Conservation (phyloP, 2,329 filamentous ascomycete species). For the Fusarium lyarnte region DNA sequence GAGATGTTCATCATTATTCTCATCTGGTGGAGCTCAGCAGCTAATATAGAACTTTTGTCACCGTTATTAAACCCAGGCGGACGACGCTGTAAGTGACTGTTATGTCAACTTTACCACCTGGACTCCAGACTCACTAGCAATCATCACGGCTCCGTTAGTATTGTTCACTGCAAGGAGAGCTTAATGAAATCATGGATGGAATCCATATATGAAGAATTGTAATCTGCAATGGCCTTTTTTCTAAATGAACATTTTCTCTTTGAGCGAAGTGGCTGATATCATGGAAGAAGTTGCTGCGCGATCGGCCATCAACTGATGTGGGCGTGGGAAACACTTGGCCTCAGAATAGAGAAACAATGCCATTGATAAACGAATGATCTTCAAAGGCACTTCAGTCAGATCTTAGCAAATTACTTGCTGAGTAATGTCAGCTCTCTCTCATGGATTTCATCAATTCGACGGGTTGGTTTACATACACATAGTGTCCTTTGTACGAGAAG, state of each 20-base stretch:
- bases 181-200: background rate
- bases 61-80: background rate
- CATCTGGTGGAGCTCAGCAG: background rate
- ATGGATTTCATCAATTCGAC: too few relatives aligned
- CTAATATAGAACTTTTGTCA: accelerated
- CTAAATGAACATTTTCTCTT: accelerated
- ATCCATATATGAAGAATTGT: accelerated
- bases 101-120: background rate
- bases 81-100: background rate
- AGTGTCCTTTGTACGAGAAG: too few relatives aligned
- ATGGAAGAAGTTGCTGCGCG: background rate
- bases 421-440: too few relatives aligned
- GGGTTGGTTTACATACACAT: too few relatives aligned
- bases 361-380: background rate
- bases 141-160: background rate
- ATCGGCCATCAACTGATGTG: background rate
- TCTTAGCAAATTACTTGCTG: too few relatives aligned
- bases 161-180: background rate
- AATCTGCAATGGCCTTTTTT: accelerated
- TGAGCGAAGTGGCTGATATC: background rate
- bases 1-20: background rate
- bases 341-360: background rate
- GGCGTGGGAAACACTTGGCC: background rate
- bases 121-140: background rate
- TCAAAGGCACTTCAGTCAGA: too few relatives aligned